Percentiles rank a stretch among this genome's conserved stretches.
phyloP scores from a whole-genome alignment of 2,329 filamentous ascomycete species.

The Phyllosticta ampelicida region DNA sequence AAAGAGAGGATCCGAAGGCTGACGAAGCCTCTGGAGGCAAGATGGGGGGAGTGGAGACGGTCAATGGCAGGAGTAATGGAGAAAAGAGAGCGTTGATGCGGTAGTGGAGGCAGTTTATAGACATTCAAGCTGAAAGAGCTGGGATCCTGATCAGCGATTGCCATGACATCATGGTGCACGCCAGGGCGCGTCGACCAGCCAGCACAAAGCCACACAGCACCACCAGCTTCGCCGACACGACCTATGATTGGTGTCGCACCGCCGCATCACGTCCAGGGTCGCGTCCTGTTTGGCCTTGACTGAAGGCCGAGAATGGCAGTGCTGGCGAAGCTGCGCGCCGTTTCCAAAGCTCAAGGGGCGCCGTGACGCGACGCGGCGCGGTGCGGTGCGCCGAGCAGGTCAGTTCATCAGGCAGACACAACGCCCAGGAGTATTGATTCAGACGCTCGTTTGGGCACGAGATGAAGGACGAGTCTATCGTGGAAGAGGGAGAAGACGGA shows the following conservation, averaged over 20 bases:
- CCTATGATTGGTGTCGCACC: background rate
- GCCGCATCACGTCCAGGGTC: background rate
- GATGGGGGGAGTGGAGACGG: background rate
- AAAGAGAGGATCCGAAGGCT: background rate
- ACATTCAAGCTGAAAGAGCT: constrained; percentile 1
- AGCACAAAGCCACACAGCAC: background rate
- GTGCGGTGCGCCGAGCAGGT: too few relatives aligned
- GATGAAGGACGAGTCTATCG: background rate
- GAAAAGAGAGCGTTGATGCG: background rate
- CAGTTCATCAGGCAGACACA: background rate
- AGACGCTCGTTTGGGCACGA: background rate
- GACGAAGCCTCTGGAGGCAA: background rate
- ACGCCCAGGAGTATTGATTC: background rate
- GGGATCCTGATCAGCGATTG: constrained; percentile 1
- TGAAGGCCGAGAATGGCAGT: background rate
- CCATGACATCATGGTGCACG: constrained; percentile 9
- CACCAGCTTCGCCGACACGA: background rate
- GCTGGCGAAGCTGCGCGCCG: background rate
- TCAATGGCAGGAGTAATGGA: background rate
- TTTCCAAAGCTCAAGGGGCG: background rate
- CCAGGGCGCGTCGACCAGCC: background rate
- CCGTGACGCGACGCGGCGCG: background rate
- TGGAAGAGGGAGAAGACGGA: too few relatives aligned
- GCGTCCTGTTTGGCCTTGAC: background rate
- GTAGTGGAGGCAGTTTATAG: background rate